Conservation (phyloP, 129 eudicot genomes). For the Flaveria bidentis region DNA sequence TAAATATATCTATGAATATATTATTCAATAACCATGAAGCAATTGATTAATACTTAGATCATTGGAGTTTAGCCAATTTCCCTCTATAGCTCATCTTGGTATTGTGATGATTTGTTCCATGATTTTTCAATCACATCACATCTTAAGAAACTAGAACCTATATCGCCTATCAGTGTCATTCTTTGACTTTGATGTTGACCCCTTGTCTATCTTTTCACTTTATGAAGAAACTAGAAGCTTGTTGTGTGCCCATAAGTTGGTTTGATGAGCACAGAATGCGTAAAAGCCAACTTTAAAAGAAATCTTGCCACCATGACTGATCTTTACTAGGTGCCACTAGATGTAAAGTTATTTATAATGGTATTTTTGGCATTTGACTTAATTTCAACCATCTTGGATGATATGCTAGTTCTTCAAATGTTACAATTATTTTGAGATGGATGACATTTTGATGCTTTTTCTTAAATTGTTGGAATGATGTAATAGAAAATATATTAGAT, state of each 20-base stretch:
- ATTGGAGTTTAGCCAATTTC: conserved; percentile 6
- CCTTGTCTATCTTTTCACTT: background rate
- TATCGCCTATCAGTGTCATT: background rate
- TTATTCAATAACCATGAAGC: conserved; percentile 9
- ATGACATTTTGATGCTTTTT: conserved; percentile 1
- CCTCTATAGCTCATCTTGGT: conserved; percentile 3
- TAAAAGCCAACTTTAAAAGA: background rate
- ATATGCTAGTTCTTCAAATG: conserved; percentile 2
- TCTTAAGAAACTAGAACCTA: background rate
- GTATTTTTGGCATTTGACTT: conserved; percentile 3
- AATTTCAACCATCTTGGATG: background rate
- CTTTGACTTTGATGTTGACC: conserved; percentile 6
- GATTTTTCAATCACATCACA: no score
- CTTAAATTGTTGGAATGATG: background rate
- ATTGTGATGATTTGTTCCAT: background rate
- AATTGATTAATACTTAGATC: background rate
- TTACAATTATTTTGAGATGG: background rate
- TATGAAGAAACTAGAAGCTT: background rate
- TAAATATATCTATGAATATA: background rate
- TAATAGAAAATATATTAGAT: background rate
- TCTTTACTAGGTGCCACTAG: background rate
- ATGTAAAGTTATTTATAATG: background rate
- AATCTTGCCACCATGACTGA: background rate
- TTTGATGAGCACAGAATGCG: background rate
- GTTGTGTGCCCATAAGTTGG: background rate